Base-by-base conservation (phyloP, 371 early-diverging fungal genomes). In the Syncephalis fuscata region DNA sequence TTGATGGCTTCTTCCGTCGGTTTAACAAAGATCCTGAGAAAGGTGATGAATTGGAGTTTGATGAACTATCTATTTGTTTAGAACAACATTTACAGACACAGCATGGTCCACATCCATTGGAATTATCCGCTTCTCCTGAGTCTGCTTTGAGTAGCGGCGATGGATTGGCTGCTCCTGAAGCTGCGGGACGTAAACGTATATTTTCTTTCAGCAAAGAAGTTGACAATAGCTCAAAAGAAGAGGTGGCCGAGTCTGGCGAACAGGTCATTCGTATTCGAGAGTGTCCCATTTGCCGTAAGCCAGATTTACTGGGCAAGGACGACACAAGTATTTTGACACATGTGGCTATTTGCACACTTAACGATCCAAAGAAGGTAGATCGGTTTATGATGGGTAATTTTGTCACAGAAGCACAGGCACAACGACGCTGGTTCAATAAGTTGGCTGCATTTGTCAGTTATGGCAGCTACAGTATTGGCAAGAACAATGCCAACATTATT, bases 241-340 rank as follows among this genome's bases (percentile, higher is more conserved):
- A 52, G n/a, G 57, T 48, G 26, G 59, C 48, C 20, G 56, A 54
- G 20, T 57, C 50, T 17, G 40, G 24, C 39, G 59, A 60, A 0
- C 52, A 59, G 16, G 39, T 45, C 14, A 44, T 51, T 2, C 48
- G 53, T 19, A 49, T 47, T 24, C 51, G 47, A 22, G 54, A 70
- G 36, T 88, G 86, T 46, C 85, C 84, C 21, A 77, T 82, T 43
- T 88, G 86, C 55, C 73, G 69, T 27, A 67, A 68, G 10, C 71
- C 76, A 21, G 64, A 73, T 44, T 64, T 80, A 8, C 58, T 64
- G 1, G 61, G 64, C 32, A 67, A 67, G 39, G 66, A 66, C 0
- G 84, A 82, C 48, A 68, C 84, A 57, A 84, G 85, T 51, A 76
- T 78, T 10, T 70, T 86, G 14, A 80, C 82, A 0, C 89, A 88